These are phyloP conservation scores for Rhodosorus marinus DNA, from an alignment of 23 red algal genomes.

Conservation along the genomic window DNA sequence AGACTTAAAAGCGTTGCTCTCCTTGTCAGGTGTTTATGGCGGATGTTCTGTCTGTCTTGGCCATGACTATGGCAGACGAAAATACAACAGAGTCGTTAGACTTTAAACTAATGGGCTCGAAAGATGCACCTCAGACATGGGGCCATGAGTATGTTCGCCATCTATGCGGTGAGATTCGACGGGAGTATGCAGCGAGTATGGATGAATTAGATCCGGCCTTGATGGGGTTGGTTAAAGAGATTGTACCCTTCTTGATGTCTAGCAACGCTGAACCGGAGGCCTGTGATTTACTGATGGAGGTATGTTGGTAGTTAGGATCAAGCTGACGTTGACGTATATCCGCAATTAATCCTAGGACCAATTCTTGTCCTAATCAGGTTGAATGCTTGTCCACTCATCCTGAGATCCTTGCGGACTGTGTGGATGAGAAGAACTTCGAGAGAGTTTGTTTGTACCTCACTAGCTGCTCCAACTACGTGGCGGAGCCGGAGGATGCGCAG, in stretches of 20 bases:
- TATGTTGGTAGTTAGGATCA: no score
- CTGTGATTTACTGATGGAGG: conserved; percentile 82
- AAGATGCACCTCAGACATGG: conserved; percentile 43
- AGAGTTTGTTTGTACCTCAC: conserved; percentile 73
- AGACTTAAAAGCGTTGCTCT: no score
- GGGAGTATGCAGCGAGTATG: conserved; percentile 15
- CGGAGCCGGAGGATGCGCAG: conserved; percentile 40
- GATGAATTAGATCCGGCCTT: conserved; percentile 8
- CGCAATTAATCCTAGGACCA: no score
- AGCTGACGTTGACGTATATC: no score
- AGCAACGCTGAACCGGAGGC: conserved; percentile 89
- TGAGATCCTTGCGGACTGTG: conserved; percentile 15
- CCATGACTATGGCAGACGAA: conserved; percentile 90
- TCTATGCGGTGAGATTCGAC: conserved; percentile 79
- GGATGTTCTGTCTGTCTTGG: conserved; percentile 81
- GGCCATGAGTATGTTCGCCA: conserved; percentile 92
- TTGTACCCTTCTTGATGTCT: conserved; percentile 66
- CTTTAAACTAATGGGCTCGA: conserved; percentile 57
- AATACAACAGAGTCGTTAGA: conserved; percentile 43
- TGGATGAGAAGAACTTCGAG: conserved; percentile 49
- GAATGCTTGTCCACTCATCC: no score
- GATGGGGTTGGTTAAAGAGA: conserved; percentile 41
- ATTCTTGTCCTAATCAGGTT: no score
- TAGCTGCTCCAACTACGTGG: conserved; percentile 58
- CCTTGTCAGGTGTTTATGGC: conserved; percentile 14